phyloP scores from a whole-genome alignment of 768 basidiomycete species.

The Flagelloscypha sp. region DNA sequence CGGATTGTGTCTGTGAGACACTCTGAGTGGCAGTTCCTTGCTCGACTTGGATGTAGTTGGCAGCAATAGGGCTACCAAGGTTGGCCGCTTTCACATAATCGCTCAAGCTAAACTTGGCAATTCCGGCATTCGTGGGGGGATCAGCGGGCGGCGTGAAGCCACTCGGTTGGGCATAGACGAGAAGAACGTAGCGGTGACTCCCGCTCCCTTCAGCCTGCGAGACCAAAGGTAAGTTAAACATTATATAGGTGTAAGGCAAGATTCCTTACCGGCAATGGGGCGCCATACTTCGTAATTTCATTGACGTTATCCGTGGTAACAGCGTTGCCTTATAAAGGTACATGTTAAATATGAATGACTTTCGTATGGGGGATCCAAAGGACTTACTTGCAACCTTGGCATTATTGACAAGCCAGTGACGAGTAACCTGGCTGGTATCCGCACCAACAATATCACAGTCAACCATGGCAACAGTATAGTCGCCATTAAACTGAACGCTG shows the following conservation, averaged over 20 bases:
- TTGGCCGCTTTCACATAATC: slow-evolving; percentile 44
- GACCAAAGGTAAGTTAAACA: too few species aligned
- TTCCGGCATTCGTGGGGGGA: slow-evolving; percentile 43
- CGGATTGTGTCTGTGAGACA: slow-evolving; percentile 53
- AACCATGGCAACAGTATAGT: slow-evolving; percentile 65
- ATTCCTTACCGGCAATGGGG: too few species aligned
- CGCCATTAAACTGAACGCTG: slow-evolving; percentile 35
- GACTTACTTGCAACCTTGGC: slow-evolving; percentile 39
- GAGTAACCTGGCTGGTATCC: slow-evolving; percentile 48
- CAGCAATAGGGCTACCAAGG: slow-evolving; percentile 13
- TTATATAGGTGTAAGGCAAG: too few species aligned
- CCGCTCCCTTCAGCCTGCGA: slow-evolving; percentile 62
- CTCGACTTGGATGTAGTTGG: slow-evolving; percentile 67
- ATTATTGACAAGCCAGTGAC: slow-evolving; percentile 77
- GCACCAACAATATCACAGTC: slow-evolving; percentile 66
- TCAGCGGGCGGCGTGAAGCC: slow-evolving; percentile 54
- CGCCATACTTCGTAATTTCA: slow-evolving; percentile 57
- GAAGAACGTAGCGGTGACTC: slow-evolving; percentile 62
- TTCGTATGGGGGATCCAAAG: not conserved
- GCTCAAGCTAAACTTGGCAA: slow-evolving; percentile 48
- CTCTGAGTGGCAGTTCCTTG: slow-evolving; percentile 50
- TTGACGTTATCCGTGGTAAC: slow-evolving; percentile 35
- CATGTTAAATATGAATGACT: not conserved
- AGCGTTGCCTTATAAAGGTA: slow-evolving; percentile 25
- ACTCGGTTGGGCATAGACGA: slow-evolving; percentile 56